These are phyloP conservation scores for Ogataea trehalophila DNA, from an alignment of 805 yeast species.

Conservation along the genomic window DNA sequence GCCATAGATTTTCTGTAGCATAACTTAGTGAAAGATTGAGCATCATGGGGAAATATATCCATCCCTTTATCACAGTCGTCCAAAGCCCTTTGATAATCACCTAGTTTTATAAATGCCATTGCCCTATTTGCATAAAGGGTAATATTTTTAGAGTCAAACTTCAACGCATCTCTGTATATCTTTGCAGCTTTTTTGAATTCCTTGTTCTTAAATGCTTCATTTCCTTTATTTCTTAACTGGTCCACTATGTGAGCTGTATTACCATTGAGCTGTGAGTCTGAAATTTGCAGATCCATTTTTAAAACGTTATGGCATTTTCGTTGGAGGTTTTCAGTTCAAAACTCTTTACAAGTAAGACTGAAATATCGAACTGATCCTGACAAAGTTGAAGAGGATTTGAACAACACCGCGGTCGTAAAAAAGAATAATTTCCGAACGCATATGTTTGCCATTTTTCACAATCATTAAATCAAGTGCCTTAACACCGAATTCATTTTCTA, in stretches of 20 bases:
- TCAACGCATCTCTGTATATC: constrained; percentile 53
- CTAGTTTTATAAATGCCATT: constrained; percentile 52
- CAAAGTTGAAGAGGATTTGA: too few species aligned
- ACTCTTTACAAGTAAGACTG: too few species aligned
- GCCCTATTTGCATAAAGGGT: constrained; percentile 66
- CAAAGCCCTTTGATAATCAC: constrained; percentile 45
- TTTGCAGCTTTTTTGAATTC: constrained; percentile 48
- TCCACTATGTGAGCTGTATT: constrained; percentile 18
- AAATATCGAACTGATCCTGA: too few species aligned
- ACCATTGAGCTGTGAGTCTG: neutral
- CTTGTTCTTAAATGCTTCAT: constrained; percentile 41
- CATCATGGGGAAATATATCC: constrained; percentile 10
- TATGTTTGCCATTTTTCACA: too few species aligned
- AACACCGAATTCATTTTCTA: neutral
- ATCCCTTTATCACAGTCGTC: constrained; percentile 50
- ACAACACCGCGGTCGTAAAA: too few species aligned
- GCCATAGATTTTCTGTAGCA: constrained; percentile 48
- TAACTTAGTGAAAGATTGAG: constrained; percentile 41
- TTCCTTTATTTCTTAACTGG: constrained; percentile 43
- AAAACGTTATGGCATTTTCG: too few species aligned
- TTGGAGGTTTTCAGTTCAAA: too few species aligned
- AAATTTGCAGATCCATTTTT: neutral
- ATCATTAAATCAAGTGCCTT: neutral
- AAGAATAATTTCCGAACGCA: too few species aligned
- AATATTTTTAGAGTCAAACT: constrained; percentile 43